Evolutionary conservation across 1,284 basidiomycete species (phyloP).

Genomic region (Cryptococcus sp.): DNA sequence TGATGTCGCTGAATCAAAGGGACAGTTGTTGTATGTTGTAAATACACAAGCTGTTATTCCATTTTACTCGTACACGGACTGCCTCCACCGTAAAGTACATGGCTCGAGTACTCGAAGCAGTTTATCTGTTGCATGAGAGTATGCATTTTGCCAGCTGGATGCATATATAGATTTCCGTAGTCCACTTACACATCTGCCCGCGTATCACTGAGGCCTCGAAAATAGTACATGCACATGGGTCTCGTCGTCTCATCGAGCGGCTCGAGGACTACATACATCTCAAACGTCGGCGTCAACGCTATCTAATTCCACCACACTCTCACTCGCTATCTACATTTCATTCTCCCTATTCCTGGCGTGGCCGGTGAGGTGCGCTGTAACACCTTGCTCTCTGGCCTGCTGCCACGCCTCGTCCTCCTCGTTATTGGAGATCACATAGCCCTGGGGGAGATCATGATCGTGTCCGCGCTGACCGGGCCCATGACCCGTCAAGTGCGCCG

Average conservation of each 20-base stretch:
- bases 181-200: neutral
- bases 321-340: neutral
- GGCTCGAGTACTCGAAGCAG: no score
- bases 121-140: no score
- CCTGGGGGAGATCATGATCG: conserved; percentile 11
- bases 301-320: neutral
- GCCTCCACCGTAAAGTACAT: neutral
- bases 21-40: no score
- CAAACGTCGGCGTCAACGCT: neutral
- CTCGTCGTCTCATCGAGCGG: neutral
- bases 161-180: neutral
- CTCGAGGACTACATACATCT: neutral
- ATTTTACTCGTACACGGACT: neutral
- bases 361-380: conserved; percentile 47
- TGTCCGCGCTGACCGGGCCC: conserved; percentile 7
- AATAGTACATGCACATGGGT: neutral
- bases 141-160: no score
- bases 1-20: neutral
- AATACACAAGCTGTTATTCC: neutral
- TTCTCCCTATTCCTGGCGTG: conserved; percentile 1
- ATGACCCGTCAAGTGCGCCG: conserved; percentile 46
- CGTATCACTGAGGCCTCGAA: neutral
- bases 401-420: conserved; percentile 50
- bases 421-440: conserved; percentile 36
- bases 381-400: conserved; percentile 36